Evolutionary conservation across 2,329 filamentous ascomycete genomes (phyloP), one percentile per base, ranked within the genome.

Genomic region (Leptographium wingfieldii): DNA sequence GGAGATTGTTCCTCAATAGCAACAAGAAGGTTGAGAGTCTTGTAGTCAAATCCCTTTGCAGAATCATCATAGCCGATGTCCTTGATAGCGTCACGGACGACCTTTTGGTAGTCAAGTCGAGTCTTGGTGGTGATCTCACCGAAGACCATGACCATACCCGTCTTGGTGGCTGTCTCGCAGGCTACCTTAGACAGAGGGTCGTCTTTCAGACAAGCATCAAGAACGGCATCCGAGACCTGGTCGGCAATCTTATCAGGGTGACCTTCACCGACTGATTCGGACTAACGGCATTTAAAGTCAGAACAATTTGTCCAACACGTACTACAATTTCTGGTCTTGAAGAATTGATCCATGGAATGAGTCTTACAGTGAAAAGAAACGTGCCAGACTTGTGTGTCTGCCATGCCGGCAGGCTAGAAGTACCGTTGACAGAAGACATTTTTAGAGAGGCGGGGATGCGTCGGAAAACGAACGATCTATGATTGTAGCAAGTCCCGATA

Each of bases 161-260:
- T 99, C 89, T 99, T 99, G 80, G 94, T 96, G 71, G 94, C 94
- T 68, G 92, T 96, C 83, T 99, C 94, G 78, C 94, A 99, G 74
- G 94, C 94, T 69, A 97, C 88, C 84, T 97, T 99, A 81, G 94
- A 97, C 73, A 96, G 85, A 67, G 92, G 92, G 75, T 99, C 94
- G 77, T 94, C 88, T 65, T 81, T 81, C 72, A 99, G 81, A 80
- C 94, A 97, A 79, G 94, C 94, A 82, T 99, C 94, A 80, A 99
- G 92, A 71, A 99, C 84, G 70, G 94, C 92, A 80, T 99, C 94
- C 65, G 92, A 97, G 72, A 97, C 90, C 81, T 99, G 94, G 75
- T 99, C 94, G 76, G 88, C 90, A 73, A 96, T 96, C 87, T 96
- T 96, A 77, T 95, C 91, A 70, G 91, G 90, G 80, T 95, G 91